A percentile compares a stretch with the other conserved stretches of the same genome.
phyloP scores from a whole-genome alignment of 169 alveolate species.

The Miamiensis avidus region DNA sequence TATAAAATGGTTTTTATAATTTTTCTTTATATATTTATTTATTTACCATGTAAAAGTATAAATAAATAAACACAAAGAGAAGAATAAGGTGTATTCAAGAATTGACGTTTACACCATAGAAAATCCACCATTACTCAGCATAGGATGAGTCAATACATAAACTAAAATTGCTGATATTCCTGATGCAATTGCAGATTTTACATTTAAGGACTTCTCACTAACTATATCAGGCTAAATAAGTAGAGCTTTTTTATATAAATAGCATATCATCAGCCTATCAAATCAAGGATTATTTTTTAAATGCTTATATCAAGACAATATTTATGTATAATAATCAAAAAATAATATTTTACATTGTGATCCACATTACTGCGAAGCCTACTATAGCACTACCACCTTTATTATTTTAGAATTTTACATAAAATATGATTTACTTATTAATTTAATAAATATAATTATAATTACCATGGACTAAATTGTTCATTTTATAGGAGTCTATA shows the following conservation, averaged over 20 bases:
- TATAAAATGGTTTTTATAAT: too few species aligned
- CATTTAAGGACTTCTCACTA: background rate
- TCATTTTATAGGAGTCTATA: background rate
- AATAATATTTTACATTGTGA: background rate
- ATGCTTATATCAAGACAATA: too few species aligned
- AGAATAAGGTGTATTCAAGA: background rate
- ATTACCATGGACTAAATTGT: background rate
- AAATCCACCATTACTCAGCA: background rate
- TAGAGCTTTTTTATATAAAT: too few species aligned
- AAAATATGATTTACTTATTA: too few species aligned
- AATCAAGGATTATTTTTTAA: too few species aligned
- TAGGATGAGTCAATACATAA: background rate
- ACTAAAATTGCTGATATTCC: background rate
- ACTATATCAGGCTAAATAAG: background rate
- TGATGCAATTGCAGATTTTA: too few species aligned
- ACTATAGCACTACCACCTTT: too few species aligned
- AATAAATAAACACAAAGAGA: too few species aligned
- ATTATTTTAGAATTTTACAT: too few species aligned
- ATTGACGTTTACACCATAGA: background rate
- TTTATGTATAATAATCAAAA: background rate
- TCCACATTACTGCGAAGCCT: too few species aligned
- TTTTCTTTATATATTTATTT: too few species aligned
- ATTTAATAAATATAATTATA: too few species aligned
- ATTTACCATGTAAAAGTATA: background rate
- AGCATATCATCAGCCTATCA: background rate